Evolutionary conservation across 2,329 filamentous ascomycete species (phyloP).

Genomic region (Fusarium sp.): DNA sequence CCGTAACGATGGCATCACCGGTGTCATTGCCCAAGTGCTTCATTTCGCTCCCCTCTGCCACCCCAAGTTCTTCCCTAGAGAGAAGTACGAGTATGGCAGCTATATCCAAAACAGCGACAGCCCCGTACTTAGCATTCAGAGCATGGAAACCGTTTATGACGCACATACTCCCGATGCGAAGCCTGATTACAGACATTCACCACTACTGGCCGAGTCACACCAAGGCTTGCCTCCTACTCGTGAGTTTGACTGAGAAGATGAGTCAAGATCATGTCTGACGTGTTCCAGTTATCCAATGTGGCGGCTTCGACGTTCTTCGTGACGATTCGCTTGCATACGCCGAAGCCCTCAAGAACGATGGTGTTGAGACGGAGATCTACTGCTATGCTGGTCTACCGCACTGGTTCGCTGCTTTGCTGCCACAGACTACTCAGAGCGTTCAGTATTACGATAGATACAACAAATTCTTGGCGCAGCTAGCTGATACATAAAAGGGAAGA

Average conservation of each 20-base stretch:
- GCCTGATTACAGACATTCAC: slow-evolving; percentile 37
- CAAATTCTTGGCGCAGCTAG: too few species aligned
- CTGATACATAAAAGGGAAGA: too few species aligned
- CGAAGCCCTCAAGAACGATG: slow-evolving; percentile 24
- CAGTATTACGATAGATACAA: slow-evolving; percentile 26
- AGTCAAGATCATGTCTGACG: rapidly evolving
- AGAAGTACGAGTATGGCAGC: slow-evolving; percentile 42
- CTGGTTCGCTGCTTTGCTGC: slow-evolving; percentile 29
- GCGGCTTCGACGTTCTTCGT: slow-evolving; percentile 32
- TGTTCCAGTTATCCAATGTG: slow-evolving; percentile 32
- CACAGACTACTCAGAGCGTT: background rate
- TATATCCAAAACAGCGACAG: slow-evolving; percentile 36
- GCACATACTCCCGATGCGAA: slow-evolving; percentile 13
- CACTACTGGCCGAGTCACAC: slow-evolving; percentile 32
- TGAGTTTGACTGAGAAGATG: background rate
- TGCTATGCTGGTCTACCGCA: slow-evolving; percentile 41
- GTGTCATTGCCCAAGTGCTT: slow-evolving; percentile 37
- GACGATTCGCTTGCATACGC: slow-evolving; percentile 39
- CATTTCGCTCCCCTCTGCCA: slow-evolving; percentile 40
- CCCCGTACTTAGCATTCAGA: slow-evolving; percentile 10
- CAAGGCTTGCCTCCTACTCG: slow-evolving; percentile 32
- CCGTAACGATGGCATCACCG: slow-evolving; percentile 21
- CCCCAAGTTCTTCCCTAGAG: slow-evolving; percentile 37
- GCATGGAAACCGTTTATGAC: slow-evolving; percentile 28
- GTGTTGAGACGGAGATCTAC: slow-evolving; percentile 29